Evolutionary conservation across 495 filamentous ascomycete species (phyloP), one percentile per base, ranked within the genome.

Genomic region (Penicillium fimorum): DNA sequence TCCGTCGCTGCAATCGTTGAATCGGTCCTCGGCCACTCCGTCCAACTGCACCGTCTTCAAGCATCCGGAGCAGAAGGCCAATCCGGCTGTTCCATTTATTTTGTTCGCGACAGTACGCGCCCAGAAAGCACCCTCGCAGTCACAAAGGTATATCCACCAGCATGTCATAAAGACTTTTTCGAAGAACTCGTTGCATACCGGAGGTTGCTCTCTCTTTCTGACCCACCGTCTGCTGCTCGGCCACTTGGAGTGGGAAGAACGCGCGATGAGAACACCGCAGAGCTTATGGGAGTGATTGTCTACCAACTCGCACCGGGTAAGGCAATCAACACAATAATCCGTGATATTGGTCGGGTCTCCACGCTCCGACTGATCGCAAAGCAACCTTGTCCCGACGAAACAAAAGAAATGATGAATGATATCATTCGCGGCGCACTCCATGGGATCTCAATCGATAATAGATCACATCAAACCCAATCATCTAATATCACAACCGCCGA

Each of bases 261-360:
- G 24, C 43, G 43, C 43, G 24, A 46, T 46, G 43, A 46, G 1
- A 46, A 27, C 43, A 46, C 22, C 7, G 43, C 22, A 46, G 43
- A 46, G 20, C 43, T 7, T 25, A 46, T 46, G 24, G 43, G 43
- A 17, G 43, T 46, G 43, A 46, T 46, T 46, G 43, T 46, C 24
- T 46, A 46, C 24, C 43, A 46, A 13, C 43, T 46, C 24, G 43
- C 43, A 27, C 24, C 22, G 10, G 43, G 43, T 27, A 29, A 27
- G 8, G 43, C 43, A 46, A 46, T 46, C 43, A 46, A 46, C 24
- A 46, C 43, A 46, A 46, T 46, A 2, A 46, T 46, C 15, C 43
- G 43, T 27, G 43, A 46, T 8, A 46, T 46, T 17, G 43, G 43
- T 17, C 43, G 43, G 6, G 15, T 46, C 24, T 46, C 43, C 24